phyloP scores from a whole-genome alignment of 2,329 filamentous ascomycete genomes.

The Niveomyces coronatus region DNA sequence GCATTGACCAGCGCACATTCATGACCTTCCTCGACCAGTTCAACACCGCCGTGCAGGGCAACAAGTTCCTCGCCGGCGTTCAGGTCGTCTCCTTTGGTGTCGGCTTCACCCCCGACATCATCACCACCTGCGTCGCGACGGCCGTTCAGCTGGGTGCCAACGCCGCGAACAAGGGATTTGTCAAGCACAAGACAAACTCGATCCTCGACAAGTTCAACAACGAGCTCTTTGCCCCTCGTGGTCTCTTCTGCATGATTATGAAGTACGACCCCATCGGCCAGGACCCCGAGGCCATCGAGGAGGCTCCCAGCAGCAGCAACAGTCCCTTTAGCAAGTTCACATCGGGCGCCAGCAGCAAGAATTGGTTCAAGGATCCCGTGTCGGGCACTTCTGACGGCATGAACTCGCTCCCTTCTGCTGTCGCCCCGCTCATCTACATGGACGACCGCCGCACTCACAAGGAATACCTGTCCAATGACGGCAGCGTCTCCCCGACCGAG shows the following conservation, averaged over 20 bases:
- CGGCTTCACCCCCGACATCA: conserved; percentile 10
- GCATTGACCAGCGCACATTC: conserved; percentile 10
- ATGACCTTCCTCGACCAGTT: conserved; percentile 9
- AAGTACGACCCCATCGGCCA: conserved; percentile 10
- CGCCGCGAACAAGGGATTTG: conserved; percentile 9
- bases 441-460: conserved; percentile 9
- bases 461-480: conserved; percentile 5
- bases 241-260: conserved; percentile 12
- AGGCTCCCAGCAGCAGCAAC: background rate
- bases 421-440: conserved; percentile 10
- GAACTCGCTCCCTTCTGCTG: conserved; percentile 5
- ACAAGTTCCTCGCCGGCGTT: conserved; percentile 9
- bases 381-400: conserved; percentile 8
- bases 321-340: background rate
- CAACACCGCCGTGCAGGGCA: conserved; percentile 11
- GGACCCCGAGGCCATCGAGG: conserved; percentile 2
- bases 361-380: conserved; percentile 6
- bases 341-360: conserved; percentile 3
- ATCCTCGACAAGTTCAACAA: conserved; percentile 11
- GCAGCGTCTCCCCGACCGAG: conserved; percentile 2
- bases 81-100: conserved; percentile 12
- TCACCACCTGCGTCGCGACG: conserved; percentile 9
- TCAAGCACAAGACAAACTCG: conserved; percentile 11
- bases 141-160: conserved; percentile 10
- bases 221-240: conserved; percentile 9